phyloP scores from a whole-genome alignment of 78 protist genomes.

The Dictyostelium brefeldianum region DNA sequence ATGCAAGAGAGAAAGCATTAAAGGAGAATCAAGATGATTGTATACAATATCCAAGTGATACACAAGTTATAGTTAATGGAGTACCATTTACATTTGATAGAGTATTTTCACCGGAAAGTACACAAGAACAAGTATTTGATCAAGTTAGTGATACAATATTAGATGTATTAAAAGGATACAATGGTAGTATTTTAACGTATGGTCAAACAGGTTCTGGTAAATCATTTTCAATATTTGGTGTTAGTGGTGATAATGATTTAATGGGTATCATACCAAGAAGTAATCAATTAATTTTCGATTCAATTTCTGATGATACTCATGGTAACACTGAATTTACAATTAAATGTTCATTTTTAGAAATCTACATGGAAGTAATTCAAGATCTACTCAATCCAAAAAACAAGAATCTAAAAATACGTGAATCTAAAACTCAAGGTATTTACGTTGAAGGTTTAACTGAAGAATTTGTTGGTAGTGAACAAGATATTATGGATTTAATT shows the following conservation, averaged over 20 bases:
- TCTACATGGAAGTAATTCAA: slow-evolving; percentile 83
- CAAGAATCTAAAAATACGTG: slow-evolving; percentile 65
- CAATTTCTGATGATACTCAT: slow-evolving; percentile 48
- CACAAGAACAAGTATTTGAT: slow-evolving; percentile 70
- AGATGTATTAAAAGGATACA: slow-evolving; percentile 80
- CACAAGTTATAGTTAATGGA: slow-evolving; percentile 19
- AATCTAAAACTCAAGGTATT: slow-evolving; percentile 78
- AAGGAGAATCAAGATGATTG: slow-evolving; percentile 2
- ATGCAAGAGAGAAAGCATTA: slow-evolving; percentile 26
- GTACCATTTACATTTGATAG: slow-evolving; percentile 72
- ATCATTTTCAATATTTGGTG: slow-evolving; percentile 53
- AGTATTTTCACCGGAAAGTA: slow-evolving; percentile 57
- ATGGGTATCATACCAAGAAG: slow-evolving; percentile 79
- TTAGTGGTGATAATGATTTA: slow-evolving; percentile 11
- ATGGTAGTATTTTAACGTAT: slow-evolving; percentile 83
- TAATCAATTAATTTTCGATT: slow-evolving; percentile 67
- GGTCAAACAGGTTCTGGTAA: slow-evolving; percentile 79
- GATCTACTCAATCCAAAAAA: slow-evolving; percentile 73
- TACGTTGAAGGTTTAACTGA: slow-evolving; percentile 81
- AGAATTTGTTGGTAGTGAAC: slow-evolving; percentile 55
- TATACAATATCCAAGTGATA: slow-evolving; percentile 38
- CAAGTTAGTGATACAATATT: slow-evolving; percentile 15
- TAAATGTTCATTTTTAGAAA: slow-evolving; percentile 77
- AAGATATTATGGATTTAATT: slow-evolving; percentile 64
- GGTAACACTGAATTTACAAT: slow-evolving; percentile 60